Evolutionary conservation across 2,329 filamentous ascomycete genomes (phyloP), one percentile per base, ranked within the genome.

Genomic region (Colletotrichum euphorbiae): DNA sequence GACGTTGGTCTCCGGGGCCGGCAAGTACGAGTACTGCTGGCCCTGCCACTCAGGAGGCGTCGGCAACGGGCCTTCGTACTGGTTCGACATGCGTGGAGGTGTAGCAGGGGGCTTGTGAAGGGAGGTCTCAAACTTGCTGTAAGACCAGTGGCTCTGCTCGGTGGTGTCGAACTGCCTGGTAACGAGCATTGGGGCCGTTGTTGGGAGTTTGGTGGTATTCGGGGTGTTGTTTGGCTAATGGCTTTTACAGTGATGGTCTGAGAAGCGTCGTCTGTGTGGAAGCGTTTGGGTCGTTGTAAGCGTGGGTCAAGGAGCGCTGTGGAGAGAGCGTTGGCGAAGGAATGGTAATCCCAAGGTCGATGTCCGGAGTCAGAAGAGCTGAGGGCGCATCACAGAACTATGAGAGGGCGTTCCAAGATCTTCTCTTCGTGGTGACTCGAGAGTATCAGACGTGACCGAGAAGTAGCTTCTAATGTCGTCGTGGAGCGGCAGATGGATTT

Each of bases 1-100:
- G 62, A 83, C 77, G 67, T 75, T 80, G 73, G 75, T 81, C 64
- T 84, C 83, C 17, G 81, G 80, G 21, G 60, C 38, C 33, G 83
- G 78, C 64, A 84, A 77, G 73, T 84, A 85, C 24, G 84, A 82
- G 76, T 85, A 85, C 75, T 85, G 83, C 75, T 85, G 83, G 69
- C 82, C 83, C 76, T 85, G 85, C 86, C 86, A 88, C 77, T 85
- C 84, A 73, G 84, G 80, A 80, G 85, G 84, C 74, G 84, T 82
- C 28, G 67, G 62, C 77, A 85, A 77, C 72, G 83, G 81, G 69
- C 81, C 74, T 74, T 85, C 82, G 79, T 84, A 87, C 74, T 80
- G 77, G 79, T 83, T 85, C 80, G 86, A 87, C 86, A 88, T 88
- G 79, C 85, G 86, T 82, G 83, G 77, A 73, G 72, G 77, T 17